These are phyloP conservation scores for Wickerhamomyces ciferrii DNA, from an alignment of 805 yeast genomes.

Conservation along the genomic window DNA sequence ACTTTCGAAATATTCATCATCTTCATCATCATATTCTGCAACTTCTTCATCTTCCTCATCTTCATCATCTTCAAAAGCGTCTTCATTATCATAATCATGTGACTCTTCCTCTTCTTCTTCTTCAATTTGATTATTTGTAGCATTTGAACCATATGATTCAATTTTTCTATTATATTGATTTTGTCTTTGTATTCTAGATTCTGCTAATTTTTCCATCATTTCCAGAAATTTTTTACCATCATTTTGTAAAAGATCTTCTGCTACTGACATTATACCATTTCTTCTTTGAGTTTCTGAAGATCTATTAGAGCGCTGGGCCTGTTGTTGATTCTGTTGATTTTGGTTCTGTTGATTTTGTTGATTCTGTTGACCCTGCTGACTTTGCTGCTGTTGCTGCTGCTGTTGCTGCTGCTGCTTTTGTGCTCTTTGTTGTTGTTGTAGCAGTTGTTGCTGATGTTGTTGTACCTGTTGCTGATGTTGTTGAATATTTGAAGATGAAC, in stretches of 20 bases:
- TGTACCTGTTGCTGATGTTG: background rate
- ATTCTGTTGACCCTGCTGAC: background rate
- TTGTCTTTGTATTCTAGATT: slow-evolving; percentile 34
- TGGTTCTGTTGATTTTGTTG: background rate
- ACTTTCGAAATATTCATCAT: background rate
- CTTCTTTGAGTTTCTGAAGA: slow-evolving; percentile 7
- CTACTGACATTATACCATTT: slow-evolving; percentile 52
- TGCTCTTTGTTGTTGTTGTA: background rate
- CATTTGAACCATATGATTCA: slow-evolving; percentile 9
- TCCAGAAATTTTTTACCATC: slow-evolving; percentile 76
- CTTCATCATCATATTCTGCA: slow-evolving; percentile 18
- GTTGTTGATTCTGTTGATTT: slow-evolving; percentile 1
- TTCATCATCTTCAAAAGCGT: slow-evolving; percentile 39
- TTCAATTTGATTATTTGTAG: slow-evolving; percentile 20
- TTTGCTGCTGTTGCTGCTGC: background rate
- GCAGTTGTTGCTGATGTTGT: background rate
- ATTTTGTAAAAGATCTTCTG: slow-evolving; percentile 73
- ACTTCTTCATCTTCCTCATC: slow-evolving; percentile 10
- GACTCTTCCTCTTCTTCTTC: slow-evolving; percentile 21
- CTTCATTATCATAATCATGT: slow-evolving; percentile 18
- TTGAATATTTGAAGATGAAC: background rate
- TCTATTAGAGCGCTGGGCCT: slow-evolving; percentile 3
- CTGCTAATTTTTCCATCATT: slow-evolving; percentile 73
- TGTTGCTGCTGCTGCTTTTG: background rate
- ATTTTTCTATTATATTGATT: slow-evolving; percentile 10